Base-by-base conservation (phyloP, 148 eudicot genomes). In the Rhododendron kiyosumense region DNA sequence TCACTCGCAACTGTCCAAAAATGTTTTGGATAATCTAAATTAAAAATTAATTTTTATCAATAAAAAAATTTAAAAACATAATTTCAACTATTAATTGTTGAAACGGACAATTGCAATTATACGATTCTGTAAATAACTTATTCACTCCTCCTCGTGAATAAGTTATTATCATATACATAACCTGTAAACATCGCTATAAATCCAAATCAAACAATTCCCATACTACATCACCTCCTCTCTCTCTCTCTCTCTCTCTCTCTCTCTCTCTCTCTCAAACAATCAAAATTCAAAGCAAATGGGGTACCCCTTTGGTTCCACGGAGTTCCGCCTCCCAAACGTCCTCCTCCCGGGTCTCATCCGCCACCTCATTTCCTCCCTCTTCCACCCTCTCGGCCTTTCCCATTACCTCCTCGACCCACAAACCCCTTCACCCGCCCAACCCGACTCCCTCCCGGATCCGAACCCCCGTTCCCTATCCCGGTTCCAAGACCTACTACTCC, bases 401-500 rank as follows among this genome's bases (percentile, higher is more conserved):
- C 76, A 88, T 61, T 91, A 93, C 22, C 90, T 93, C 79, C 88
- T 93, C 34, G 94, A 96, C 26, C 96, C 97, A 38, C 90, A 88
- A 10, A 81, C 84, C 30, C 36, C 71, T 5, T 87, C 88, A 84
- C 90, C 91, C 32, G 81, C 88, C 17, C 86, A 86, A 73, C 41
- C 89, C 84, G 88, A 88, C 48, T 61, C 46, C 85, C 1, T 78
- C 4, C 74, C 10, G 1, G 74, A n/a, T 67, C 82, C 88, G 34
- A 91, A 89, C 17, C 83, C 84, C 45, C 81, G 34, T 38, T 92
- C 96, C 22, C 85, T 91, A n/a, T 91, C 98, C 43, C 43, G 43
- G 43, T 38, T 38, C 43, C 94, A 92, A 24, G 98, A 97, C 61
- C 86, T 93, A 46, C 88, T 95, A 0, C 96, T 95, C 1, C 98